Percentiles rank a stretch among this genome's conserved stretches.
Evolutionary conservation across 805 yeast genomes (phyloP).

Genomic region (Nakazawaea sp.): DNA sequence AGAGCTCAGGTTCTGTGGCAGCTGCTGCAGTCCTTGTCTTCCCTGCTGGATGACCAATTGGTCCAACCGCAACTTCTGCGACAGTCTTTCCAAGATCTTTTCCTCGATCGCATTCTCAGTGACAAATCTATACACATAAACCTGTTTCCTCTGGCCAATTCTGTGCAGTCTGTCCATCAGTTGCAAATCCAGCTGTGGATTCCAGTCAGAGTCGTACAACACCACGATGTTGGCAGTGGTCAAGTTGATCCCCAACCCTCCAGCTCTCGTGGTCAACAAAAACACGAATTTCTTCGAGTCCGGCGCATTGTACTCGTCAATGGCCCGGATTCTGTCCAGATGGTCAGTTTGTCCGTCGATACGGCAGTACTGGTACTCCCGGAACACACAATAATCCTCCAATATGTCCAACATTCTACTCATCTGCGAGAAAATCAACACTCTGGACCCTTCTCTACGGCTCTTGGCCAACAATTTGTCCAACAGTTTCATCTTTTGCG

Average conservation of each 20-base stretch:
- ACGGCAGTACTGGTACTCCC: constrained; percentile 67
- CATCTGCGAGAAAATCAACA: constrained; percentile 78
- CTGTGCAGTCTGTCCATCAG: constrained; percentile 90
- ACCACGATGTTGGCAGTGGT: constrained; percentile 78
- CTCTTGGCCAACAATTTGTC: constrained; percentile 59
- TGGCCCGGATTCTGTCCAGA: constrained; percentile 64
- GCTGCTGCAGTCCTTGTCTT: constrained; percentile 24
- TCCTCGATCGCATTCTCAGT: constrained; percentile 84
- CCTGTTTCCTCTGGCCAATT: constrained; percentile 83
- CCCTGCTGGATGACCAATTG: constrained; percentile 83
- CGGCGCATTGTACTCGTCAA: constrained; percentile 76
- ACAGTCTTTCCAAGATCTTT: constrained; percentile 73
- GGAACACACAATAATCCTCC: constrained; percentile 71
- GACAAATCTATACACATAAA: constrained; percentile 67
- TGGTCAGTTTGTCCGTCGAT: constrained; percentile 84
- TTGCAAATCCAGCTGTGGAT: constrained; percentile 84
- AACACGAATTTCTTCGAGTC: constrained; percentile 68
- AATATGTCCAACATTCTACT: constrained; percentile 73
- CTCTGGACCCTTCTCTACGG: constrained; percentile 67
- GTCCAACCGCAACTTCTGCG: constrained; percentile 71
- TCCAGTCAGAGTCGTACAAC: constrained; percentile 79
- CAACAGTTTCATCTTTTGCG: constrained; percentile 65
- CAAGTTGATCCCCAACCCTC: constrained; percentile 82
- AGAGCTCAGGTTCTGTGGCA: constrained; percentile 27
- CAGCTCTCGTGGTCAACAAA: constrained; percentile 77